Percentiles rank a stretch among this genome's conserved stretches.
phyloP scores from a whole-genome alignment of 805 yeast genomes.

The Candida dendrica region DNA sequence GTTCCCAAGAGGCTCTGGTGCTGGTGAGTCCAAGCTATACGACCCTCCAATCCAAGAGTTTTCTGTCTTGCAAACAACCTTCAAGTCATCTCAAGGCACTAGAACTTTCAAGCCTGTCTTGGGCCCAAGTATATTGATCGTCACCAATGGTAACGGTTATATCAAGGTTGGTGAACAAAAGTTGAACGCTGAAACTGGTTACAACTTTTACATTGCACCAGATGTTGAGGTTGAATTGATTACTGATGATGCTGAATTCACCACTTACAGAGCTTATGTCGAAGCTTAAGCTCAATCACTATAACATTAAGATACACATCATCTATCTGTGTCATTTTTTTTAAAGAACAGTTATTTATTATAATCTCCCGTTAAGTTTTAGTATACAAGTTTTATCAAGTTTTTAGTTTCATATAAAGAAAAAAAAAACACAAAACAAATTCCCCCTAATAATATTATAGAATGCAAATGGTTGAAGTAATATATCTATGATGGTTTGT shows the following conservation, averaged over 20 bases:
- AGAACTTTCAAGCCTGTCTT: slow-evolving; percentile 55
- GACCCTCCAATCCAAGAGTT: slow-evolving; percentile 98
- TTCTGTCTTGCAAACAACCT: slow-evolving; percentile 79
- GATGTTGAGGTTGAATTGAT: slow-evolving; percentile 54
- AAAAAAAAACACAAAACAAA: background rate
- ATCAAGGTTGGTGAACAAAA: slow-evolving; percentile 35
- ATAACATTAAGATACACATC: no score
- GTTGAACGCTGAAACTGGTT: slow-evolving; percentile 58
- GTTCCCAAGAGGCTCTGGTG: slow-evolving; percentile 51
- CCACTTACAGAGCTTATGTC: slow-evolving; percentile 85
- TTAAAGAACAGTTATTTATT: background rate
- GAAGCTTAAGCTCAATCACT: slow-evolving; percentile 42
- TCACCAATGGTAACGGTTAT: slow-evolving; percentile 74
- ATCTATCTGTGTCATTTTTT: no score
- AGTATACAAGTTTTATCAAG: background rate
- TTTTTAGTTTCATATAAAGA: background rate
- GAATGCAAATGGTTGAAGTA: background rate
- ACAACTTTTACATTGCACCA: slow-evolving; percentile 81
- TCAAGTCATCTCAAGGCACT: slow-evolving; percentile 39
- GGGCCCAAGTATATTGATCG: slow-evolving; percentile 86
- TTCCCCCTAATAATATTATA: background rate
- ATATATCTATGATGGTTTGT: background rate
- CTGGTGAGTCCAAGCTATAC: slow-evolving; percentile 60
- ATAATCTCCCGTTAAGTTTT: background rate
- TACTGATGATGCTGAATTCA: slow-evolving; percentile 48